Percentiles rank a stretch among this genome's conserved stretches.
Evolutionary conservation across 257 asterid genomes (phyloP).

Genomic region (Solanum microdontum): DNA sequence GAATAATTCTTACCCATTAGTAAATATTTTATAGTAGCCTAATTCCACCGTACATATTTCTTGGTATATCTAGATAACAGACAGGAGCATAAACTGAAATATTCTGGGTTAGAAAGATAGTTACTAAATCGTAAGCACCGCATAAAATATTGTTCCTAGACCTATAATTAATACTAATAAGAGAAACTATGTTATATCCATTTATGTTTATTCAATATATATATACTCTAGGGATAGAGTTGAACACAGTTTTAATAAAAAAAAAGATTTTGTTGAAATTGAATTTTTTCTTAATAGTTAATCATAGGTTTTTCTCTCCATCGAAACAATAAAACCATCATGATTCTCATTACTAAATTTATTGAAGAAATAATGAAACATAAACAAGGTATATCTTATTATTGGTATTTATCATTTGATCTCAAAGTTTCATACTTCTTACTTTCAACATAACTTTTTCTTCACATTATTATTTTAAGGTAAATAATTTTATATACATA

Average conservation of each 20-base stretch:
- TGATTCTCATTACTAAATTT: no score
- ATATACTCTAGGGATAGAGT: not conserved
- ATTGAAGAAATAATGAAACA: no score
- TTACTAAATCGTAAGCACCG: no score
- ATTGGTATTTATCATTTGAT: not conserved
- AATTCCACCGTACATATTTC: not conserved
- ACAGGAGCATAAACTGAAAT: no score
- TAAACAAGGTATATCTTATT: not conserved
- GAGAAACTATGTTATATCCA: no score
- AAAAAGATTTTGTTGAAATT: no score
- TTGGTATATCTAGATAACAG: no score
- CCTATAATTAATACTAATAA: not conserved
- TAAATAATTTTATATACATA: no score
- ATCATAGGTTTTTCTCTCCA: not conserved
- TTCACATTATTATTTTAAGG: no score
- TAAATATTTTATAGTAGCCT: not conserved
- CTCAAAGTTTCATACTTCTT: not conserved
- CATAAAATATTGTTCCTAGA: not conserved
- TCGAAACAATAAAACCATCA: no score
- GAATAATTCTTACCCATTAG: not conserved
- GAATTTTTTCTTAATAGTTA: not conserved
- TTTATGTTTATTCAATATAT: not conserved
- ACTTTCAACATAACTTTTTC: no score
- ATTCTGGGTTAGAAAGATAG: not conserved
- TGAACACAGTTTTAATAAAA: not conserved